Percentiles rank a stretch among this genome's conserved stretches.
Conservation (phyloP, 805 yeast species). For the Yarrowia keelungensis region DNA sequence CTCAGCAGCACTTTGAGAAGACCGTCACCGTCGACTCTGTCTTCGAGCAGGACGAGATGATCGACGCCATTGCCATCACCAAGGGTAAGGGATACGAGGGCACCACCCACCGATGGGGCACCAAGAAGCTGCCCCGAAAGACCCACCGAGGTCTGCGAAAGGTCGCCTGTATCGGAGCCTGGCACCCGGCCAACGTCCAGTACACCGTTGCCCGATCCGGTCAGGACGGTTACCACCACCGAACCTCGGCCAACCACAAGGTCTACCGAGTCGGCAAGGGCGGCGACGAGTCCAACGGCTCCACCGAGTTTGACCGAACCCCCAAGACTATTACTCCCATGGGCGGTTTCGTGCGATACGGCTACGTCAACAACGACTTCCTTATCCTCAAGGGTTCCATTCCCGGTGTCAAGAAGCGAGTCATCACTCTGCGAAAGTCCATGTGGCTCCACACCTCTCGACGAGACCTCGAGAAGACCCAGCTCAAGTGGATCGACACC, state of each 20-base stretch:
- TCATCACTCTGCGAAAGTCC: constrained; percentile 98
- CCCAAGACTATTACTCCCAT: constrained; percentile 99
- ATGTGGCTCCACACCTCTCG: constrained; percentile 97
- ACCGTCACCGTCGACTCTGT: constrained; percentile 95
- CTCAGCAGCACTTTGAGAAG: constrained; percentile 98
- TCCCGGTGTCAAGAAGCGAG: constrained; percentile 99
- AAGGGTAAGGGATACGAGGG: constrained; percentile 99
- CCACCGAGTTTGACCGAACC: constrained; percentile 99
- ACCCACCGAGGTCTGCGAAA: constrained; percentile 99
- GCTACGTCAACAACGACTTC: constrained; percentile 97
- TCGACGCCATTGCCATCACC: constrained; percentile 99
- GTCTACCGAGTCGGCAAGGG: constrained; percentile 98
- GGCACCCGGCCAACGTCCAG: constrained; percentile 99
- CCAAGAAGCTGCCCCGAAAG: constrained; percentile 99
- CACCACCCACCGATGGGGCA: constrained; percentile 99
- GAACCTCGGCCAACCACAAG: constrained; percentile 99
- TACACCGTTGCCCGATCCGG: constrained; percentile 99
- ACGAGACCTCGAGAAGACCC: constrained; percentile 94
- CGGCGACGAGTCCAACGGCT: constrained; percentile 91
- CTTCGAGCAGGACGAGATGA: constrained; percentile 98
- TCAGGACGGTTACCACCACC: constrained; percentile 99
- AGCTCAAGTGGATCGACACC: constrained; percentile 99
- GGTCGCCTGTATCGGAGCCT: constrained; percentile 99
- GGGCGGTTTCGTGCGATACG: constrained; percentile 99
- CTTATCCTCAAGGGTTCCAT: constrained; percentile 97